Percentiles rank a stretch among this genome's conserved stretches.
phyloP scores from a whole-genome alignment of 345 rosid species.

The Moricandia arvensis region DNA sequence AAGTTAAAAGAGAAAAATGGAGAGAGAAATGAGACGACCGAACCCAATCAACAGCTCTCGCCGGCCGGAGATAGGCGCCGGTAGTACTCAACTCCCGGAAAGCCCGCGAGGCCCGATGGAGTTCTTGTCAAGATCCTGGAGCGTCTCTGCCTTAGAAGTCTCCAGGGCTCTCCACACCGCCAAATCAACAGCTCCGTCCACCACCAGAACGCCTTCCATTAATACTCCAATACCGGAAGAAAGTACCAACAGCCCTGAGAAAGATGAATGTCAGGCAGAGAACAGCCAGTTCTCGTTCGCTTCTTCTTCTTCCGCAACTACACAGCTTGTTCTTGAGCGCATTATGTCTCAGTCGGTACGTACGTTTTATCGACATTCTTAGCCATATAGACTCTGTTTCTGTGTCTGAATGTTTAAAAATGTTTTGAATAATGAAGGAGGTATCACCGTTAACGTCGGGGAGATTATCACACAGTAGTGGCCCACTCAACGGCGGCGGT shows the following conservation, averaged over 20 bases:
- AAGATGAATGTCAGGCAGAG: conserved; percentile 32
- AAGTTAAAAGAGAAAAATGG: conserved; percentile 24
- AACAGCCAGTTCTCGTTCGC: conserved; percentile 60
- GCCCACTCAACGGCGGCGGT: conserved; percentile 62
- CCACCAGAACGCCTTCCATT: conserved; percentile 33
- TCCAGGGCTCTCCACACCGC: conserved; percentile 60
- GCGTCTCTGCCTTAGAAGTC: conserved; percentile 76
- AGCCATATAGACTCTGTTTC: neutral
- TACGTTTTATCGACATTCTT: neutral
- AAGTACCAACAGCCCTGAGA: conserved; percentile 33
- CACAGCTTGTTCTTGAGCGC: conserved; percentile 94
- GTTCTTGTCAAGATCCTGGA: conserved; percentile 89
- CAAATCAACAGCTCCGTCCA: conserved; percentile 8
- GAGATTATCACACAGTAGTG: conserved; percentile 93
- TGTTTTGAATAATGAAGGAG: conserved; percentile 51
- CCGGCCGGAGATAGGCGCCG: conserved; percentile 34
- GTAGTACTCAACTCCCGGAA: conserved; percentile 55
- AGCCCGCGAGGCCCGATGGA: conserved; percentile 94
- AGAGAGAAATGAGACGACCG: conserved; percentile 44
- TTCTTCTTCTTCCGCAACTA: conserved; percentile 70
- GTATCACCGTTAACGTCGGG: conserved; percentile 93
- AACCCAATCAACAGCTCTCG: conserved; percentile 43
- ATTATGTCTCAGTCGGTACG: conserved; percentile 90
- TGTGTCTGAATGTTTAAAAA: neutral
- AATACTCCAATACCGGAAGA: conserved; percentile 68